Base-by-base conservation (phyloP, 805 yeast species). In the Zygosaccharomyces lentus region DNA sequence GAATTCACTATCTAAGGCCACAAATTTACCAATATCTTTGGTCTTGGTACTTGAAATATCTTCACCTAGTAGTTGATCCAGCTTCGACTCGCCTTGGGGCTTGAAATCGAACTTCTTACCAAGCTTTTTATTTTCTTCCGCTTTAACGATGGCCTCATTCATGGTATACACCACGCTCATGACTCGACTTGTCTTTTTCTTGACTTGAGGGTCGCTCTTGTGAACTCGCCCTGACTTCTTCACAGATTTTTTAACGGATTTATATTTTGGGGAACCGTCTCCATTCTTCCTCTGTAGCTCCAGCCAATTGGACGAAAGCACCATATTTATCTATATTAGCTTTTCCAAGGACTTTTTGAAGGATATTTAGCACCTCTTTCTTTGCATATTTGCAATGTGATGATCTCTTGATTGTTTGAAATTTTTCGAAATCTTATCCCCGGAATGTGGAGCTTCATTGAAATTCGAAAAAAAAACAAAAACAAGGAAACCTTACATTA, bases 1-100 rank as follows among this genome's bases (percentile, higher is more conserved):
- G 71, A 90, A 89, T 57, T 90, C 98, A 69, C 97, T 89, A 66
- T 90, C 98, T 50, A 90, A 78, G 1, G 96, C 87, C 2, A 89
- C 49, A 54, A 76, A 89, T 56, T 77, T 84, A 1, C 96, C 96
- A 1, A 80, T 69, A 36, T 75, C 73, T 42, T 62, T 67, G 47
- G 74, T 68, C 34, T 58, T 59, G 17, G 55, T 52, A 12, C 35
- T 36, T 6, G 34, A 15, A 27, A 23, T 31, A 27, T 38, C 41
- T 27, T 38, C 16, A 3, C 41, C 34, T 9, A 38, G 31, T 16
- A 41, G 40, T 17, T 23, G 36, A 13, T 16, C 35, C 10, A 37
- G 34, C 7, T 30, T 34, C 6, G 44, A 38, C 23, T 41, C 45
- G 23, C 39, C 34, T 31, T 52, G 52, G 10, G 30, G 13, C 15